Conservation (phyloP, 805 yeast species). For the Metschnikowia lochheadii region DNA sequence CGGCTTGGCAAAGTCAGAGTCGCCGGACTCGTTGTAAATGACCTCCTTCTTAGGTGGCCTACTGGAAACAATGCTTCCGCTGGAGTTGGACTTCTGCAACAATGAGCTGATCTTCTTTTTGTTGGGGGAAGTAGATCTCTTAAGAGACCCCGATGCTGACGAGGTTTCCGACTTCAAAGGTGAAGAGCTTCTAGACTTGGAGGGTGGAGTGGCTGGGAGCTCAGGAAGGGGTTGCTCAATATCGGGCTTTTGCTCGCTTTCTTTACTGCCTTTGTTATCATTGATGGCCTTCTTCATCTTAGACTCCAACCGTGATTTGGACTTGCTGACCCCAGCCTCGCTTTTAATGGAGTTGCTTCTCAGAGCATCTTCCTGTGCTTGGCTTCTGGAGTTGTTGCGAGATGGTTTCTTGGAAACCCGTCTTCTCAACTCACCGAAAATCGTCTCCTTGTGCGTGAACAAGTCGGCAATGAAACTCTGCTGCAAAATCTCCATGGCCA, state of each 20-base stretch:
- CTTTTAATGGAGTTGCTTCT: slow-evolving; percentile 6
- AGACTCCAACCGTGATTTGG: slow-evolving; percentile 10
- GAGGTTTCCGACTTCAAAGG: slow-evolving; percentile 11
- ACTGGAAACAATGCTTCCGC: slow-evolving; percentile 20
- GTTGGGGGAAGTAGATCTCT: slow-evolving; percentile 38
- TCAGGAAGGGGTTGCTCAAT: slow-evolving; percentile 5
- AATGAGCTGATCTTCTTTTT: slow-evolving; percentile 25
- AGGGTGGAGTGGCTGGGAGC: slow-evolving; percentile 22
- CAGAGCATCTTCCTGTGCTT: not conserved
- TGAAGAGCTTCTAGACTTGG: slow-evolving; percentile 10
- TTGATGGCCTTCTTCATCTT: slow-evolving; percentile 11
- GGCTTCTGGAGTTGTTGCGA: slow-evolving; percentile 9
- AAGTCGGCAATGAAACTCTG: slow-evolving; percentile 58
- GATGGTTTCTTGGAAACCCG: slow-evolving; percentile 24
- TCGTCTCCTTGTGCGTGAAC: slow-evolving; percentile 51
- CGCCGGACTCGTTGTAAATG: slow-evolving; percentile 11
- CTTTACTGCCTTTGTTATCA: slow-evolving; percentile 1
- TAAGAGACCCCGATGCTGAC: slow-evolving; percentile 18
- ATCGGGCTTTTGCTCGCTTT: not conserved
- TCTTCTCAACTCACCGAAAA: slow-evolving; percentile 60
- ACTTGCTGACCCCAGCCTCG: not conserved
- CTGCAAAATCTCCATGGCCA: slow-evolving; percentile 31
- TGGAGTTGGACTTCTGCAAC: not conserved
- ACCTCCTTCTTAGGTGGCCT: slow-evolving; percentile 26
- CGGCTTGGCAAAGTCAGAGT: slow-evolving; percentile 25